Conservation (phyloP, 2,329 filamentous ascomycete species). For the Ophiostoma angusticollis region DNA sequence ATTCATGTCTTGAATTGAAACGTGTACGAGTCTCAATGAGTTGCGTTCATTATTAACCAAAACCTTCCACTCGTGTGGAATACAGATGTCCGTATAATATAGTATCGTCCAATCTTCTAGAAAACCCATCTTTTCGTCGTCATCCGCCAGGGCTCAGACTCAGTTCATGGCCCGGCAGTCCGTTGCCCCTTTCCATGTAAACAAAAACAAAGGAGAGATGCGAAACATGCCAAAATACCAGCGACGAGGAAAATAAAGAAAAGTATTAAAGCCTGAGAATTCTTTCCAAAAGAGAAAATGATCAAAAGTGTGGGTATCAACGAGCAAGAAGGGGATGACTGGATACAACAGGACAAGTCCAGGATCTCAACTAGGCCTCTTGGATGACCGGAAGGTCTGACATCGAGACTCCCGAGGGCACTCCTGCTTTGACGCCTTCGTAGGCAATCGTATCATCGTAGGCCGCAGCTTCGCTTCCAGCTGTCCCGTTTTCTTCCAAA, state of each 20-base stretch:
- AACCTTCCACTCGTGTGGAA: too few relatives aligned
- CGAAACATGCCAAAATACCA: too few relatives aligned
- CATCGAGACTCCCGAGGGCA: background rate
- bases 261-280: background rate
- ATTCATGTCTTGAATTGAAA: too few relatives aligned
- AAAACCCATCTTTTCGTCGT: slow-evolving; percentile 1
- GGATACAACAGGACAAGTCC: background rate
- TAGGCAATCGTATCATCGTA: background rate
- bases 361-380: slow-evolving; percentile 7
- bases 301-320: background rate
- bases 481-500: background rate
- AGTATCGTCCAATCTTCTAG: slow-evolving; percentile 22
- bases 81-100: background rate
- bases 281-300: background rate
- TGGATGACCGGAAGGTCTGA: slow-evolving; percentile 7
- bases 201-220: background rate
- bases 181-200: background rate
- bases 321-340: background rate
- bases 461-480: background rate
- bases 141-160: too few relatives aligned
- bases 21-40: too few relatives aligned
- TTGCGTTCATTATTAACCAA: too few relatives aligned
- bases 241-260: background rate
- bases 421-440: background rate
- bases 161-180: too few relatives aligned